These are phyloP conservation scores for Fusarium protoensiforme DNA, from an alignment of 2,329 filamentous ascomycete genomes.

Conservation along the genomic window DNA sequence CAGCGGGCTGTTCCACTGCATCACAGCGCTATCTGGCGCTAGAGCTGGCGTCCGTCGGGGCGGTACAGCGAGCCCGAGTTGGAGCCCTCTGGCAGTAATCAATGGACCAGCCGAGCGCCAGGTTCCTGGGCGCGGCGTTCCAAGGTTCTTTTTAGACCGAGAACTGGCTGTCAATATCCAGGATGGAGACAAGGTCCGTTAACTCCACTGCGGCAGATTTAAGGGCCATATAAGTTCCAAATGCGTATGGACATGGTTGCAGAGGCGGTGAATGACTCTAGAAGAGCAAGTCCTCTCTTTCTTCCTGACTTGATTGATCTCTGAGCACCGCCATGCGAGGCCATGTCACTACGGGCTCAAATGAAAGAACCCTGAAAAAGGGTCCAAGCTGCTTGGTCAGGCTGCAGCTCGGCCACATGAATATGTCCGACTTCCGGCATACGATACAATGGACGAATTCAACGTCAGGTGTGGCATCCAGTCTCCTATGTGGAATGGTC, in stretches of 20 bases:
- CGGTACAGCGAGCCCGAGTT: slow-evolving; percentile 9
- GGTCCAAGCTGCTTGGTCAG: slow-evolving; percentile 7
- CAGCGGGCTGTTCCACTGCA: slow-evolving; percentile 36
- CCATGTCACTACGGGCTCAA: slow-evolving; percentile 1
- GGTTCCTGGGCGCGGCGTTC: background rate
- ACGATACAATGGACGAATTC: background rate
- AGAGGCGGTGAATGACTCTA: background rate
- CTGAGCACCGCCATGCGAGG: background rate
- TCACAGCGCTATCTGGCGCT: slow-evolving; percentile 41
- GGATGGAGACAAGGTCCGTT: background rate
- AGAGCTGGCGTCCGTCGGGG: slow-evolving; percentile 37
- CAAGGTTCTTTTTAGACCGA: background rate
- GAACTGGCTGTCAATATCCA: background rate
- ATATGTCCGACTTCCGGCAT: background rate
- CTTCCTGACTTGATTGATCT: background rate
- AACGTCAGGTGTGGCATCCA: background rate
- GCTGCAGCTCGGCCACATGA: slow-evolving; percentile 1
- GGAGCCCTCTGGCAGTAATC: background rate
- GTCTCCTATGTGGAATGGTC: background rate
- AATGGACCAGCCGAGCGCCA: slow-evolving; percentile 1
- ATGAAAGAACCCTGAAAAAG: slow-evolving; percentile 24
- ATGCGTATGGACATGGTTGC: background rate
- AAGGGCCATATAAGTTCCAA: background rate
- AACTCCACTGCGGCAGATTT: background rate
- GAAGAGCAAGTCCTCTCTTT: background rate